Conservation (phyloP, 2,329 filamentous ascomycete genomes). For the Lasiodiplodia theobromae region DNA sequence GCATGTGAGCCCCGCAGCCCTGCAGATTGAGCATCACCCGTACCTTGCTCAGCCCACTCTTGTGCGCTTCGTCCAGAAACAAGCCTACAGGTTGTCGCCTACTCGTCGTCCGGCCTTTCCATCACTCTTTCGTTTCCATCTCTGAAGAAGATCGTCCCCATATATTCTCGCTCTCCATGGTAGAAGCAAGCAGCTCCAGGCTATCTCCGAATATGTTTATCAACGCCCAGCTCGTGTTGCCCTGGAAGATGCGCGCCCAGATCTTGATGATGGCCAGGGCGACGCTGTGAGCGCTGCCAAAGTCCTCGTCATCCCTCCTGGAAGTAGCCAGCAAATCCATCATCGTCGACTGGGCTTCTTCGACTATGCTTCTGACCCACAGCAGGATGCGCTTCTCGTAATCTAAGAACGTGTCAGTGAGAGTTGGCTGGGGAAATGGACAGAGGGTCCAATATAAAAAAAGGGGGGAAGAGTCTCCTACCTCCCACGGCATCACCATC, state of each 20-base stretch:
- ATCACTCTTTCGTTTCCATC: too few relatives aligned
- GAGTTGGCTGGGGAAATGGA: neutral
- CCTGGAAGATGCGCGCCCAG: constrained; percentile 57
- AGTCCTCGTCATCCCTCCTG: constrained; percentile 33
- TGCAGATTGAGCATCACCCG: too few relatives aligned
- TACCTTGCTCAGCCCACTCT: too few relatives aligned
- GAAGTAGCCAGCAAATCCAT: constrained; percentile 37
- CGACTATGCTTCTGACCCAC: constrained; percentile 56
- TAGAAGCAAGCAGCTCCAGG: constrained; percentile 38
- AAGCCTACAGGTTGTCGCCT: too few relatives aligned
- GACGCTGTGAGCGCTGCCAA: constrained; percentile 41
- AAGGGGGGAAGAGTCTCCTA: constrained; percentile 29
- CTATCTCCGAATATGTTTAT: constrained; percentile 56
- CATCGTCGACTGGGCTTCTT: constrained; percentile 51
- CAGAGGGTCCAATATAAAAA: too few relatives aligned
- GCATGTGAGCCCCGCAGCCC: too few relatives aligned
- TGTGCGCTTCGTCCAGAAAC: too few relatives aligned
- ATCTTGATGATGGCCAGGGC: constrained; percentile 53
- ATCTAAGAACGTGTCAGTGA: constrained; percentile 23
- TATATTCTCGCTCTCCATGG: neutral
- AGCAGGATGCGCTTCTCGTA: constrained; percentile 55
- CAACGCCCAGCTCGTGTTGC: constrained; percentile 58
- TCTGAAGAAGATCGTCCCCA: too few relatives aligned
- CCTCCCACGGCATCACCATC: constrained; percentile 33
- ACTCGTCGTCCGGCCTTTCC: too few relatives aligned